Percentiles rank a stretch among this genome's conserved stretches.
Conservation (phyloP, 176 grass and related monocot genomes). For the Oryza rufipogon region DNA sequence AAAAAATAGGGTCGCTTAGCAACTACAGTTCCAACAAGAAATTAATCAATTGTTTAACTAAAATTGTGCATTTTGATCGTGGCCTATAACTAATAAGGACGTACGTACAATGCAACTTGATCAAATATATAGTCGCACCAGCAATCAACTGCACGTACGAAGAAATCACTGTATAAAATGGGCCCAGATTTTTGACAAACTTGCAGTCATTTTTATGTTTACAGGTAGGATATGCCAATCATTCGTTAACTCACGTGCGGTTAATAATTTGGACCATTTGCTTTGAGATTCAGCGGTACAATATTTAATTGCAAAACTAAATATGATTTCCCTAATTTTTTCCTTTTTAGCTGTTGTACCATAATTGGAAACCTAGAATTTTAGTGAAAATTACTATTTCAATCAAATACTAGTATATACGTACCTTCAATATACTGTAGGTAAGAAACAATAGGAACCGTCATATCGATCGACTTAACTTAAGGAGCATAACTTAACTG, state of each 20-base stretch:
- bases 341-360: no score
- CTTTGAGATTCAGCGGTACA: not conserved
- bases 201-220: not conserved
- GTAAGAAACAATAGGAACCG: no score
- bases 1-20: no score
- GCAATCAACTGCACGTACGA: not conserved
- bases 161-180: not conserved
- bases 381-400: no score
- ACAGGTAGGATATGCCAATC: not conserved
- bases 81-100: not conserved
- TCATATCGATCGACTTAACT: no score
- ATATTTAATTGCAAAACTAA: not conserved
- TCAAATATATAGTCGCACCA: not conserved
- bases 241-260: not conserved
- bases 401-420: no score
- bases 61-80: not conserved
- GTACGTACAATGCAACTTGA: not conserved
- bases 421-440: no score
- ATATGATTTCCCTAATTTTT: no score
- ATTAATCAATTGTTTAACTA: not conserved
- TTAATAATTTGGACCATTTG: constrained; percentile 4
- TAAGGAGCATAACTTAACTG: no score
- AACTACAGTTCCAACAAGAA: not conserved
- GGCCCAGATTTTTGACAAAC: constrained; percentile 1
- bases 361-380: no score